Evolutionary conservation across 495 filamentous ascomycete genomes (phyloP).

Genomic region (Neurospora terricola): DNA sequence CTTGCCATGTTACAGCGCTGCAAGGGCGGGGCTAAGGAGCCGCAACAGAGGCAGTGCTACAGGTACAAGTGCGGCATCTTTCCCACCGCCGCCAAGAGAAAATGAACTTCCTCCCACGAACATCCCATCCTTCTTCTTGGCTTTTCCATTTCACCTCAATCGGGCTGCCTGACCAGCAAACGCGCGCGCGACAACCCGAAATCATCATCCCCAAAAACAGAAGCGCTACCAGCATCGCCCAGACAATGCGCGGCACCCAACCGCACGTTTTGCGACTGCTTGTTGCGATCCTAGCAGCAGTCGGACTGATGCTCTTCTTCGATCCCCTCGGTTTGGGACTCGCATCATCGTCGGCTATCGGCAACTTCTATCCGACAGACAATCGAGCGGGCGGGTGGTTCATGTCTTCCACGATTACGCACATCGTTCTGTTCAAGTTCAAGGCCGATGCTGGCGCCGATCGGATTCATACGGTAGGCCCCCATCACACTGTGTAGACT

Average conservation of each 20-base stretch:
- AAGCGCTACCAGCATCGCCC: too few species aligned
- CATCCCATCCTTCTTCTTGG: neutral
- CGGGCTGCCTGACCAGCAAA: neutral
- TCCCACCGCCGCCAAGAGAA: neutral
- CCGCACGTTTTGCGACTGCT: conserved; percentile 6
- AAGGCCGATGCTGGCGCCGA: conserved; percentile 33
- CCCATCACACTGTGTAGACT: neutral
- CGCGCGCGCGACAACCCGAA: neutral
- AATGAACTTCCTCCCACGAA: neutral
- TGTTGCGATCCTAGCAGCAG: conserved; percentile 1
- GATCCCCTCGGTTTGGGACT: conserved; percentile 11
- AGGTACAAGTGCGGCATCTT: neutral
- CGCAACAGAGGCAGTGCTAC: neutral
- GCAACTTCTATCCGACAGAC: neutral
- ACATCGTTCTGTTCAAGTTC: conserved; percentile 55
- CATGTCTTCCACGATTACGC: conserved; percentile 27
- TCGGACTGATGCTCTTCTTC: conserved; percentile 10
- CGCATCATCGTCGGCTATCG: conserved; percentile 2
- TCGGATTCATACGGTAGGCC: conserved; percentile 40
- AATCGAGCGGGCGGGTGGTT: neutral
- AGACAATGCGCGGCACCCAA: conserved; percentile 6
- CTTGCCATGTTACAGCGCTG: neutral
- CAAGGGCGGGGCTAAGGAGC: neutral
- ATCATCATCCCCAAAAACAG: neutral
- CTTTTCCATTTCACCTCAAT: neutral